Percentiles rank a stretch among this genome's conserved stretches.
Evolutionary conservation across 2,329 filamentous ascomycete species (phyloP).

Genomic region (Fusarium gaditjirri): DNA sequence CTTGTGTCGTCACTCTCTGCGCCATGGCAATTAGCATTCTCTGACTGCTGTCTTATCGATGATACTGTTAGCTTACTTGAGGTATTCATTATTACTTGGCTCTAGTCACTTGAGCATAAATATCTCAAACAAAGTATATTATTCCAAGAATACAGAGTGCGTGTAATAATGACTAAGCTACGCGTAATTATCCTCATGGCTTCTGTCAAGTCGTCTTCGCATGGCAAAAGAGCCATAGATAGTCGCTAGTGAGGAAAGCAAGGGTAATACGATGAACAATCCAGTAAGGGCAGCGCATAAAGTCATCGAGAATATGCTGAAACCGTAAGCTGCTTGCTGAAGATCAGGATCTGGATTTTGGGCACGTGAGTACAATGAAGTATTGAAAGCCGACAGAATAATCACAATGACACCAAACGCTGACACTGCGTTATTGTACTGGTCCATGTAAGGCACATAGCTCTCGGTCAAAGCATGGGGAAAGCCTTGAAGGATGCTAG

Average conservation of each 20-base stretch:
- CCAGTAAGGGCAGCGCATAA: neutral
- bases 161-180: neutral
- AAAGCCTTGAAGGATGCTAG: neutral
- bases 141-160: neutral
- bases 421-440: slow-evolving; percentile 1
- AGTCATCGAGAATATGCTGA: neutral
- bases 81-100: no score
- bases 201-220: neutral
- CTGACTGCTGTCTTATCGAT: fast-evolving
- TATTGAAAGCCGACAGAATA: neutral
- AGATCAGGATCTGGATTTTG: neutral
- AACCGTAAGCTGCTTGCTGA: neutral
- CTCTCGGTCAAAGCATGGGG: neutral
- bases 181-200: neutral
- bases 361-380: neutral
- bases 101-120: no score
- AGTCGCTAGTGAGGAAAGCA: neutral
- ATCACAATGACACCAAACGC: neutral
- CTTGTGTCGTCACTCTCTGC: fast-evolving
- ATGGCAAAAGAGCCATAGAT: neutral
- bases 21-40: fast-evolving
- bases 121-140: no score
- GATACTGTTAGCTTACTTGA: fast-evolving
- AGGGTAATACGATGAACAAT: neutral
- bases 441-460: slow-evolving; percentile 6